phyloP scores from a whole-genome alignment of 2,329 filamentous ascomycete species.

The Aaosphaeria arxii region DNA sequence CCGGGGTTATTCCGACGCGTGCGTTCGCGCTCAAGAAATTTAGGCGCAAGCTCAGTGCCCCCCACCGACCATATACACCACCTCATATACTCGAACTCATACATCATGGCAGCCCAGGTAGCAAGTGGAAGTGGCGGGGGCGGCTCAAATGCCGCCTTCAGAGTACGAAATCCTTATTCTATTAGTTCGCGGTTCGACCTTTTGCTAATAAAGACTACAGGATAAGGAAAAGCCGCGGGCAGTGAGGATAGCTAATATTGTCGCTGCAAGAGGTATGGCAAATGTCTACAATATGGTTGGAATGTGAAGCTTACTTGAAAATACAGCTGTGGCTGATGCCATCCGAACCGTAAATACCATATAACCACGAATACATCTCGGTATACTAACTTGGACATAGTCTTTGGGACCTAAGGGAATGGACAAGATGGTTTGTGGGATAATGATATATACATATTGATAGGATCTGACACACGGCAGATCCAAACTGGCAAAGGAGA shows the following conservation, averaged over 20 bases:
- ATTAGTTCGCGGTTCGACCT: too few species aligned
- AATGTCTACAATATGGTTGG: slow-evolving; percentile 16
- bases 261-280: slow-evolving; percentile 81
- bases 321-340: slow-evolving; percentile 86
- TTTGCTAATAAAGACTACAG: slow-evolving; percentile 44
- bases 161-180: slow-evolving; percentile 40
- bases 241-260: slow-evolving; percentile 93
- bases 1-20: slow-evolving; percentile 6
- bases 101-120: slow-evolving; percentile 32
- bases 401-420: slow-evolving; percentile 95
- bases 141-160: slow-evolving; percentile 65
- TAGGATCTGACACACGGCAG: slow-evolving; percentile 31
- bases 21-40: slow-evolving; percentile 6
- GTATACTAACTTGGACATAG: slow-evolving; percentile 33
- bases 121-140: slow-evolving; percentile 35
- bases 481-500: slow-evolving; percentile 95
- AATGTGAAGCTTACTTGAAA: slow-evolving; percentile 17
- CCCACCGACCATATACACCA: slow-evolving; percentile 15
- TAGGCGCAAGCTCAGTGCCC: slow-evolving; percentile 11
- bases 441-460: neutral
- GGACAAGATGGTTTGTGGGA: slow-evolving; percentile 78
- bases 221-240: slow-evolving; percentile 98
- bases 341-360: slow-evolving; percentile 69
- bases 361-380: slow-evolving; percentile 1
- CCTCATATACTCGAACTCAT: slow-evolving; percentile 11